Evolutionary conservation across 2,329 filamentous ascomycete species (phyloP).

Genomic region (Cryoendolithus antarcticus): DNA sequence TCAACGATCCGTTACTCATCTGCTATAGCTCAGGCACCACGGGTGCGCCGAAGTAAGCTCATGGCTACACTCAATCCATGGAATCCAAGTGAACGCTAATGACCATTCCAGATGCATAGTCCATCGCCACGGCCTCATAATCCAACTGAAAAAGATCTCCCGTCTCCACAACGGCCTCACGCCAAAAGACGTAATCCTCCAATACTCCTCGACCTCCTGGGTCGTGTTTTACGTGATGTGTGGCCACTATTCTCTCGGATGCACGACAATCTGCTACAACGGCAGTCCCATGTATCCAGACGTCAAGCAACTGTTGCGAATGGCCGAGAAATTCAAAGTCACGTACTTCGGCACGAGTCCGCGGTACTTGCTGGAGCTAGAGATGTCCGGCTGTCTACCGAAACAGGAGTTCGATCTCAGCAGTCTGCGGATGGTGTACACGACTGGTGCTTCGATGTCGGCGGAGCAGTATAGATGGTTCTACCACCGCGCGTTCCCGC

Average conservation of each 20-base stretch:
- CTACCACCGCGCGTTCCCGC: conserved; percentile 29
- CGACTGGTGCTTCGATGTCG: conserved; percentile 33
- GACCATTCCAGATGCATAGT: conserved; percentile 33
- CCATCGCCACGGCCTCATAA: conserved; percentile 31
- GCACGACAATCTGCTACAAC: conserved; percentile 32
- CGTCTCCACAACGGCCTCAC: conserved; percentile 33
- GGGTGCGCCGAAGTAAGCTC: conserved; percentile 27
- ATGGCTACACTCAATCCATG: neutral
- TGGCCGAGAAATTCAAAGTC: conserved; percentile 25
- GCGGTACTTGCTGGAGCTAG: conserved; percentile 33
- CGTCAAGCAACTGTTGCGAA: conserved; percentile 24
- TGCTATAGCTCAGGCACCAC: conserved; percentile 33
- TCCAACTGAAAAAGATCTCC: conserved; percentile 34
- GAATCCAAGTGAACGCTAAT: too few relatives aligned
- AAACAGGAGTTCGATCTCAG: conserved; percentile 27
- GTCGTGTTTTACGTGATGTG: conserved; percentile 36
- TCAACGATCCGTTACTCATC: conserved; percentile 32
- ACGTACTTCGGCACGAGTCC: conserved; percentile 35
- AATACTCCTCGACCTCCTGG: conserved; percentile 37
- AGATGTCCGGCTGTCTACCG: conserved; percentile 24
- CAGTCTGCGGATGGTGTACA: conserved; percentile 31
- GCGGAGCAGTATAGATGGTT: conserved; percentile 34
- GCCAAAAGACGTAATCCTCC: conserved; percentile 29
- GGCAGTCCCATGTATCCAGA: conserved; percentile 32
- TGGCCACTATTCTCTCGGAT: conserved; percentile 30